A percentile compares a stretch with the other conserved stretches of the same genome.
These are phyloP conservation scores for Lasiodiplodia sp. DNA, from an alignment of 2,329 filamentous ascomycete genomes.

Conservation along the genomic window DNA sequence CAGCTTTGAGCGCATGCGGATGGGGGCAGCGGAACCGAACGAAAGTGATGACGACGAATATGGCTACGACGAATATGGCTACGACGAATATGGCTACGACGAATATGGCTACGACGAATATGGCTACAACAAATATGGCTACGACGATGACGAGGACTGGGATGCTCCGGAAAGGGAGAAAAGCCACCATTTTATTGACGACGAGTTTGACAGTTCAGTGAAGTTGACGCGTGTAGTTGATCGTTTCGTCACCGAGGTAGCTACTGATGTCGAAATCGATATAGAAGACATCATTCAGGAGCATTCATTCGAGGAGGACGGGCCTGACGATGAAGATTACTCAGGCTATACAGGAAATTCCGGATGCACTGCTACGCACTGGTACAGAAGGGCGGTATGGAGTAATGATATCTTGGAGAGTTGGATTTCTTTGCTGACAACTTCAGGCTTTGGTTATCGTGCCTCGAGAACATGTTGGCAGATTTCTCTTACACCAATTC, in stretches of 20 bases:
- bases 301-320: not conserved
- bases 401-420: not conserved
- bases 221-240: not conserved
- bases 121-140: not conserved
- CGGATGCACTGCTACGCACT: not conserved
- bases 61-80: not conserved
- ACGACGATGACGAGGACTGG: not conserved
- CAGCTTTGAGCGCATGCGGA: not conserved
- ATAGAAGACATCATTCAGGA: not conserved
- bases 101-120: not conserved
- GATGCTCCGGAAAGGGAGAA: not conserved
- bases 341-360: not conserved
- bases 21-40: not conserved
- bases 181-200: not conserved
- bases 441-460: not conserved
- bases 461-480: not conserved
- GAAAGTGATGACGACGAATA: not conserved
- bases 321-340: not conserved
- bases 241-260: not conserved
- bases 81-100: not conserved
- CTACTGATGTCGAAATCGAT: not conserved
- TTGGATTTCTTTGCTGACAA: not conserved
- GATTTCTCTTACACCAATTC: not conserved
- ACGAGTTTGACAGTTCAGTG: not conserved
- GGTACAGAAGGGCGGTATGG: not conserved